A percentile compares a stretch with the other conserved stretches of the same genome.
phyloP scores from a whole-genome alignment of 176 grass and related monocot species.

The Oryza longistaminata region DNA sequence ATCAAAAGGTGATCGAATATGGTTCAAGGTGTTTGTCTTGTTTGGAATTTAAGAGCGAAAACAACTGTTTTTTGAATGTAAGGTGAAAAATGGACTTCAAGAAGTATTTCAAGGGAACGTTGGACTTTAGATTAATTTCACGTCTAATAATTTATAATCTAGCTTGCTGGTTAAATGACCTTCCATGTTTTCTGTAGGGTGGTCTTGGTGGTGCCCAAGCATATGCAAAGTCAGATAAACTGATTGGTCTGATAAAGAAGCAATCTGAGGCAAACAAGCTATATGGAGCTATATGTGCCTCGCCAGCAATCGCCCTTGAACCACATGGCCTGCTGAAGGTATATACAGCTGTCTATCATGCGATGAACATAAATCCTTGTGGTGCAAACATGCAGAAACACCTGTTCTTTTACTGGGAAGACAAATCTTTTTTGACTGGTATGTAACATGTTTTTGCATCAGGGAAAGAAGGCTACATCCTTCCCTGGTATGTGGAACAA shows the following conservation, averaged over 20 bases:
- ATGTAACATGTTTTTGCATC: neutral
- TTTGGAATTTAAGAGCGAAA: neutral
- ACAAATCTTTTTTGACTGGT: neutral
- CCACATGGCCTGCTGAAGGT: slow-evolving; percentile 76
- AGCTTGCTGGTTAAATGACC: neutral
- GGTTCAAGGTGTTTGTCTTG: neutral
- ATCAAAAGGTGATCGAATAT: neutral
- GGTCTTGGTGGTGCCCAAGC: slow-evolving; percentile 77
- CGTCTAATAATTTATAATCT: neutral
- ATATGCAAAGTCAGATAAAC: slow-evolving; percentile 65
- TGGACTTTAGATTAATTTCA: neutral
- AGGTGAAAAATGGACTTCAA: neutral
- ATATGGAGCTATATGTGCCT: slow-evolving; percentile 83
- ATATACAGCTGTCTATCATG: slow-evolving; percentile 19
- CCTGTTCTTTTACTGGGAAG: neutral
- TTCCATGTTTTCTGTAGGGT: slow-evolving; percentile 44
- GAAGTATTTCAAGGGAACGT: neutral
- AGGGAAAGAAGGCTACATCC: slow-evolving; percentile 81
- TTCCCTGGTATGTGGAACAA: slow-evolving; percentile 73
- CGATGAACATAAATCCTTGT: neutral
- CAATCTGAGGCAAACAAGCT: slow-evolving; percentile 60
- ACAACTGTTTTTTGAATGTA: neutral
- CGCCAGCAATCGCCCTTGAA: slow-evolving; percentile 71
- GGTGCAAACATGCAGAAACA: neutral
- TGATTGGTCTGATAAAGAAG: slow-evolving; percentile 60